Evolutionary conservation across 148 eudicot genomes (phyloP).

Genomic region (Fagopyrum tataricum): DNA sequence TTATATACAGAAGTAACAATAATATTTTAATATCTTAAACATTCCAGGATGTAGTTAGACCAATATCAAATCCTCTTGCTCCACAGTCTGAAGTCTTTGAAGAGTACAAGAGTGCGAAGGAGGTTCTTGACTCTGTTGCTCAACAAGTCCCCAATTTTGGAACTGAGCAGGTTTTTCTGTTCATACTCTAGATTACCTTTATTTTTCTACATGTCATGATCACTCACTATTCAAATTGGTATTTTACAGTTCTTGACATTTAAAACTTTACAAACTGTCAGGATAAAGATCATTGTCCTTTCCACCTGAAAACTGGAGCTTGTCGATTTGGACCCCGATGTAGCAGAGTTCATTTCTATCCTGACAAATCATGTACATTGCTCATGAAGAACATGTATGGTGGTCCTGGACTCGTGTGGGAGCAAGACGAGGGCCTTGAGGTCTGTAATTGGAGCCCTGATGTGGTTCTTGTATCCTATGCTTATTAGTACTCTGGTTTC

Average conservation of each 20-base stretch:
- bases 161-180: conserved; percentile 68
- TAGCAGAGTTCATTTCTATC: conserved; percentile 91
- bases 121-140: conserved; percentile 72
- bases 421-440: conserved; percentile 99
- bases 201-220: conserved; percentile 6
- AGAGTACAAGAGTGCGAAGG: conserved; percentile 51
- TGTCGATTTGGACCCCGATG: conserved; percentile 89
- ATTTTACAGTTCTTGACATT: conserved; percentile 7
- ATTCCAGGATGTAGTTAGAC: conserved; percentile 63
- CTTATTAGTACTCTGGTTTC: neutral
- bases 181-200: conserved; percentile 3
- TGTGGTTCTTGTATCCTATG: conserved; percentile 81
- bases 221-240: neutral
- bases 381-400: conserved; percentile 87
- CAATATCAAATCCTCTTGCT: conserved; percentile 97
- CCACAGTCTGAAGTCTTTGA: conserved; percentile 84
- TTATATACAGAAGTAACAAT: neutral
- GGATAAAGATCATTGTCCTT: conserved; percentile 99
- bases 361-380: conserved; percentile 83
- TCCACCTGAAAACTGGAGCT: conserved; percentile 94
- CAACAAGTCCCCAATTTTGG: conserved; percentile 95
- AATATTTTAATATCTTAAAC: conserved; percentile 7
- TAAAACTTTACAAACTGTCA: conserved; percentile 29
- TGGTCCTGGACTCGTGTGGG: conserved; percentile 94
- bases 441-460: conserved; percentile 91